A percentile compares a stretch with the other conserved stretches of the same genome.
Conservation (phyloP, 1,284 basidiomycete species). For the Cryptococcus maquisensis region DNA sequence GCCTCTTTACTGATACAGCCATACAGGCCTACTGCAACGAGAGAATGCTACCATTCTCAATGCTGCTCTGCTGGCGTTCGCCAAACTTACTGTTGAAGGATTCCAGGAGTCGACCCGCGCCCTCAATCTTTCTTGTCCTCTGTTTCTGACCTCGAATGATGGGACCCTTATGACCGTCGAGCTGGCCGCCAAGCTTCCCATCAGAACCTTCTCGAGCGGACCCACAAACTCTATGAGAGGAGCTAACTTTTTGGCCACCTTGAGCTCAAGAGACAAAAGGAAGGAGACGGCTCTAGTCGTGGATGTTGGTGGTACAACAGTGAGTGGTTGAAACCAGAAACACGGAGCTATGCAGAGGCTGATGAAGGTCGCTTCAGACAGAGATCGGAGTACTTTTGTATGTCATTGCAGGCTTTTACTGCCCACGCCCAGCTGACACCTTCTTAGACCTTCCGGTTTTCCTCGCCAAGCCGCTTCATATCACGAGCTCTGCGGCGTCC, state of each 20-base stretch:
- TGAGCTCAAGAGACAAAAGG: slow-evolving; percentile 34
- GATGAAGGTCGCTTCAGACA: neutral
- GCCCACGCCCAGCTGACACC: neutral
- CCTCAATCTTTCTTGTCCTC: slow-evolving; percentile 53
- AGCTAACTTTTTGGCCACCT: slow-evolving; percentile 55
- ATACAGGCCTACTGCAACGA: slow-evolving; percentile 56
- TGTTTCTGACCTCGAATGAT: slow-evolving; percentile 58
- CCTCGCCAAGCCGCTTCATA: slow-evolving; percentile 34
- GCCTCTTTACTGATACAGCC: neutral
- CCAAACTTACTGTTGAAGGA: slow-evolving; percentile 53
- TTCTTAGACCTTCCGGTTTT: slow-evolving; percentile 30
- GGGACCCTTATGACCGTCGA: slow-evolving; percentile 57
- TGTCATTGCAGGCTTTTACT: slow-evolving; percentile 51
- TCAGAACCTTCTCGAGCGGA: slow-evolving; percentile 59
- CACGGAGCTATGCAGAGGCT: neutral
- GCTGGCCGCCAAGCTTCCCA: slow-evolving; percentile 56
- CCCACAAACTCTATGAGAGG: slow-evolving; percentile 62
- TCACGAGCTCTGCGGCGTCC: slow-evolving; percentile 32
- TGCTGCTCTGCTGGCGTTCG: slow-evolving; percentile 57
- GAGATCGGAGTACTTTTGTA: slow-evolving; percentile 18
- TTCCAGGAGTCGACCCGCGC: slow-evolving; percentile 55
- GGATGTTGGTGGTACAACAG: slow-evolving; percentile 59
- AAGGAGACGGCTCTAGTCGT: slow-evolving; percentile 55
- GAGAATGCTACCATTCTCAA: slow-evolving; percentile 62
- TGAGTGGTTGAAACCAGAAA: neutral